A percentile compares a stretch with the other conserved stretches of the same genome.
phyloP scores from a whole-genome alignment of 2,329 filamentous ascomycete species.

The Alternaria burnsii region DNA sequence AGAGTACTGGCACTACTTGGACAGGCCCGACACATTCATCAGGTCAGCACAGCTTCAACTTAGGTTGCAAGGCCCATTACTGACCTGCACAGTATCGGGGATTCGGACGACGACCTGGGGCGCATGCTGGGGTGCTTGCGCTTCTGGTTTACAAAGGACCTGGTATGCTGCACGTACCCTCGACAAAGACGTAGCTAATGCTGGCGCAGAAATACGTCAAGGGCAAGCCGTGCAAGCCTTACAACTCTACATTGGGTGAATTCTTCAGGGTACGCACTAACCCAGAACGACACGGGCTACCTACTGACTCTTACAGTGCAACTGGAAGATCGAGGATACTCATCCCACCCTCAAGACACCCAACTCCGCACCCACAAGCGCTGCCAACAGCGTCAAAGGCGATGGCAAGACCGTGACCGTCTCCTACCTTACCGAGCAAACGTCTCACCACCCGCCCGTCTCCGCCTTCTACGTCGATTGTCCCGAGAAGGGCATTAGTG shows the following conservation, averaged over 20 bases:
- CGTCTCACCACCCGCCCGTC: slow-evolving; percentile 95
- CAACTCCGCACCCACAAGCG: slow-evolving; percentile 53
- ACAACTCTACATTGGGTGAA: slow-evolving; percentile 95
- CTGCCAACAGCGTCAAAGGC: slow-evolving; percentile 47
- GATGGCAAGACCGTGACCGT: slow-evolving; percentile 71
- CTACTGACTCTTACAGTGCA: slow-evolving; percentile 68
- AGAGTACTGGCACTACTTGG: slow-evolving; percentile 99
- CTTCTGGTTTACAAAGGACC: slow-evolving; percentile 99
- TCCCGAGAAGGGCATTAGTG: slow-evolving; percentile 86
- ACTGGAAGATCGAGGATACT: slow-evolving; percentile 90
- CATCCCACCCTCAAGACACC: slow-evolving; percentile 66
- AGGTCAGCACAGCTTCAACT: slow-evolving; percentile 55
- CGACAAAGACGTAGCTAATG: slow-evolving; percentile 27
- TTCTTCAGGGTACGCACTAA: slow-evolving; percentile 81
- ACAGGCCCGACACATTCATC: slow-evolving; percentile 89
- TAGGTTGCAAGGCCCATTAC: slow-evolving; percentile 24
- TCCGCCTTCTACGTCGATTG: slow-evolving; percentile 96
- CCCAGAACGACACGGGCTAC: not conserved
- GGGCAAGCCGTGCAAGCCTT: slow-evolving; percentile 97
- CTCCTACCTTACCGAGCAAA: slow-evolving; percentile 96
- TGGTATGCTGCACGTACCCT: slow-evolving; percentile 59
- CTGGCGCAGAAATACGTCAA: slow-evolving; percentile 87
- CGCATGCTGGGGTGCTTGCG: slow-evolving; percentile 94
- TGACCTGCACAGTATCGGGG: slow-evolving; percentile 71
- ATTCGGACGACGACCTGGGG: slow-evolving; percentile 88